Evolutionary conservation across 2,329 filamentous ascomycete genomes (phyloP).

Genomic region (Macrophomina pseudophaseolina): DNA sequence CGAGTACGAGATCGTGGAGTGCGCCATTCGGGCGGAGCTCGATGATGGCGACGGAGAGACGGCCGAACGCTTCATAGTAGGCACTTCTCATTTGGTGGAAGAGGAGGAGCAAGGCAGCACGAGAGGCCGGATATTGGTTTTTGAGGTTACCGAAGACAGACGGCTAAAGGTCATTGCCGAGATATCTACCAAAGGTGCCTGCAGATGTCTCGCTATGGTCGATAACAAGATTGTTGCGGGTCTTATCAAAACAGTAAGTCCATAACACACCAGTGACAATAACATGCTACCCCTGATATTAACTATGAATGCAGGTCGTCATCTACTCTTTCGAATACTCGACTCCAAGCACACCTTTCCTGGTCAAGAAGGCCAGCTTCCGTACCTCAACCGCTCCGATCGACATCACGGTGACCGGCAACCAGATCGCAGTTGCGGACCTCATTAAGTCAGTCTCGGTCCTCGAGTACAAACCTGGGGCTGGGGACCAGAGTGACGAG

Average conservation of each 20-base stretch:
- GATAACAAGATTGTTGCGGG: conserved; percentile 79
- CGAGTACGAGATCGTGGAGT: conserved; percentile 78
- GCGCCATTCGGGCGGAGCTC: conserved; percentile 78
- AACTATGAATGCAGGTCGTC: conserved; percentile 55
- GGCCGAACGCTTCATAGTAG: conserved; percentile 85
- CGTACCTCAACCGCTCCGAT: conserved; percentile 84
- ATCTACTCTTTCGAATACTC: conserved; percentile 61
- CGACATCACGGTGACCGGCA: conserved; percentile 74
- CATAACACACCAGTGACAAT: neutral
- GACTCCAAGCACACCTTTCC: conserved; percentile 56
- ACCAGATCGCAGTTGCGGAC: conserved; percentile 82
- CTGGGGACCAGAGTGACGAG: conserved; percentile 62
- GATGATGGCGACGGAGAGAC: conserved; percentile 61
- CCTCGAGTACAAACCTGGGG: conserved; percentile 67
- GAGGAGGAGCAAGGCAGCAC: conserved; percentile 55
- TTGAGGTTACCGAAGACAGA: conserved; percentile 79
- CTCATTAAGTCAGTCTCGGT: conserved; percentile 91
- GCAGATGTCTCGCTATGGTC: conserved; percentile 76
- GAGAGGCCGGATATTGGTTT: conserved; percentile 80
- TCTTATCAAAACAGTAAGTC: conserved; percentile 80
- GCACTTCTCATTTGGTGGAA: conserved; percentile 79
- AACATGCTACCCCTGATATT: neutral
- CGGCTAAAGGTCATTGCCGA: conserved; percentile 74
- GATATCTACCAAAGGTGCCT: conserved; percentile 75
- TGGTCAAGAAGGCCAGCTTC: conserved; percentile 76